phyloP scores from a whole-genome alignment of 2,329 filamentous ascomycete genomes.

The Cytospora chrysosperma region DNA sequence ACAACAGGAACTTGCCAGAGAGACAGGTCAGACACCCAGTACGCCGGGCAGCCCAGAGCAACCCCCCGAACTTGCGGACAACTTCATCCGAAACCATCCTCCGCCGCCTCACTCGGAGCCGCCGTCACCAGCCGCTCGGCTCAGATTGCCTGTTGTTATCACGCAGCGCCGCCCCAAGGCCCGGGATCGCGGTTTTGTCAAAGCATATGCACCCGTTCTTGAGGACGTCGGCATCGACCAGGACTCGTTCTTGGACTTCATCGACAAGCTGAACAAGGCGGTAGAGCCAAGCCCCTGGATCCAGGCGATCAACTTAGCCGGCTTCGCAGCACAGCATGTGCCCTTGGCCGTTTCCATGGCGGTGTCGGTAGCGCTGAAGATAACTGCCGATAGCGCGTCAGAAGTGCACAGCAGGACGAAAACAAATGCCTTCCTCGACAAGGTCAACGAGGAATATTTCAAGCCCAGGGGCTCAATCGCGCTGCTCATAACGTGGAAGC shows the following conservation, averaged over 20 bases:
- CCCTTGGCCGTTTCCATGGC: conserved; percentile 42
- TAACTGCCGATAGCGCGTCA: conserved; percentile 41
- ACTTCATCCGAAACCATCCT: conserved; percentile 17
- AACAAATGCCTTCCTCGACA: conserved; percentile 54
- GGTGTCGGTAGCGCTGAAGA: conserved; percentile 43
- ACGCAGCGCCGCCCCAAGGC: conserved; percentile 51
- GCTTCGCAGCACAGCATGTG: conserved; percentile 38
- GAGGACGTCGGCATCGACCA: conserved; percentile 47
- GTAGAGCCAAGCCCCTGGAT: conserved; percentile 36
- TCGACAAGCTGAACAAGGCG: conserved; percentile 46
- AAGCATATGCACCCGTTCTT: conserved; percentile 52
- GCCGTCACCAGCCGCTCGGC: conserved; percentile 1
- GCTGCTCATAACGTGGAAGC: conserved; percentile 52
- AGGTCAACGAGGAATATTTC: conserved; percentile 57
- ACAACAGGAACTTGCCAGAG: conserved; percentile 16
- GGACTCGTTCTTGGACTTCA: conserved; percentile 46
- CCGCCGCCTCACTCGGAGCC: background rate
- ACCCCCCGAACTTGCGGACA: conserved; percentile 3
- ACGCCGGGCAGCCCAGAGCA: background rate
- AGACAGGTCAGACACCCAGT: background rate
- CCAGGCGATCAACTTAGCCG: conserved; percentile 42
- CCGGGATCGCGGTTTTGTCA: conserved; percentile 49
- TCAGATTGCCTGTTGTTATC: conserved; percentile 49
- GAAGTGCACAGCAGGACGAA: conserved; percentile 41
- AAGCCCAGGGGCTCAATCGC: conserved; percentile 52